Evolutionary conservation across 2,329 filamentous ascomycete genomes (phyloP).

Genomic region (Fusarium redolens): DNA sequence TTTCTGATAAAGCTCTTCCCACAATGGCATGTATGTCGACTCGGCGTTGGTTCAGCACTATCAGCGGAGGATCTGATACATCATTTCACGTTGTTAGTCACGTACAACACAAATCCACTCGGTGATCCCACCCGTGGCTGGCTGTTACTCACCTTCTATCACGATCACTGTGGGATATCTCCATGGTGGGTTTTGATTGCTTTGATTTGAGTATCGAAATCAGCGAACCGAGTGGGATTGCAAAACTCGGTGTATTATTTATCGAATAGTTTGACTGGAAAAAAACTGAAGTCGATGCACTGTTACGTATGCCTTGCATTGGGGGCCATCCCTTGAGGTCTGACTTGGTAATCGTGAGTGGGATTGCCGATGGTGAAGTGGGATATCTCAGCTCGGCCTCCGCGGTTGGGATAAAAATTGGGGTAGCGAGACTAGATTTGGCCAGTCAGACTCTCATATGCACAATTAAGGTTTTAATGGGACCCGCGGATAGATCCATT

Average conservation of each 20-base stretch:
- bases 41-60: conserved; percentile 17
- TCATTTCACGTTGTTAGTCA: conserved; percentile 5
- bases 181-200: conserved; percentile 24
- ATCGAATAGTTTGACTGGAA: conserved; percentile 6
- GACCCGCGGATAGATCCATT: background rate
- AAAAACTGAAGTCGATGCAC: background rate
- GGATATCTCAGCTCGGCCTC: conserved; percentile 24
- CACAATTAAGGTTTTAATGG: background rate
- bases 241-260: background rate
- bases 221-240: conserved; percentile 32
- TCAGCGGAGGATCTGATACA: conserved; percentile 25
- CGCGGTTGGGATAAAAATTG: conserved; percentile 1
- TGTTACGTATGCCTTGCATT: conserved; percentile 24
- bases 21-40: conserved; percentile 53
- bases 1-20: conserved; percentile 55
- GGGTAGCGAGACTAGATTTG: accelerated
- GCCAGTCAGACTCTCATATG: accelerated
- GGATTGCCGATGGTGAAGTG: conserved; percentile 31
- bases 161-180: conserved; percentile 38
- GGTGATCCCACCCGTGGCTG: conserved; percentile 26
- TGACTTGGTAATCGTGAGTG: conserved; percentile 42
- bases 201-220: conserved; percentile 7
- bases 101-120: background rate
- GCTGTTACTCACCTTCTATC: conserved; percentile 12
- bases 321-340: conserved; percentile 1